Evolutionary conservation across 352 stramenopile genomes (phyloP).

Genomic region (Phytophthora quininea): DNA sequence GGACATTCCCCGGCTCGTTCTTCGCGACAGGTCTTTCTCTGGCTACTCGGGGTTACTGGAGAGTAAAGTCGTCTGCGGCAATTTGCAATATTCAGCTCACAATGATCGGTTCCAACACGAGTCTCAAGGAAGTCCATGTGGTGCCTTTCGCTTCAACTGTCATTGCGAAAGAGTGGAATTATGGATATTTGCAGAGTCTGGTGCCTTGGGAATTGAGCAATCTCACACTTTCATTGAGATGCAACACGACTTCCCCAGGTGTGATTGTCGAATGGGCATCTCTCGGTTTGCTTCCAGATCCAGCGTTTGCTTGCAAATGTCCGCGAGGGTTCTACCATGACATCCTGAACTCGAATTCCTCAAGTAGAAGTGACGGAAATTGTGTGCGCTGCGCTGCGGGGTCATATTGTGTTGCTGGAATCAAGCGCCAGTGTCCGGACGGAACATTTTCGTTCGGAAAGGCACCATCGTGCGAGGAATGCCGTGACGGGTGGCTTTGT

Average conservation of each 20-base stretch:
- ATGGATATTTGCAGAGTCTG: slow-evolving; percentile 34
- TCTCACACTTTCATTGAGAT: slow-evolving; percentile 42
- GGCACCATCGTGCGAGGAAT: slow-evolving; percentile 50
- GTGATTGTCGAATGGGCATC: slow-evolving; percentile 52
- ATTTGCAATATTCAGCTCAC: slow-evolving; percentile 35
- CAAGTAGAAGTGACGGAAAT: slow-evolving; percentile 7
- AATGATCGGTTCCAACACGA: slow-evolving; percentile 36
- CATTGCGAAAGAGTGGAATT: slow-evolving; percentile 37
- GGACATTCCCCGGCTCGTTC: slow-evolving; percentile 39
- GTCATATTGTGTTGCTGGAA: slow-evolving; percentile 62
- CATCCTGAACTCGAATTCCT: slow-evolving; percentile 5
- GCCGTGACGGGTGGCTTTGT: slow-evolving; percentile 71
- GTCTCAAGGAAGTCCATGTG: slow-evolving; percentile 8
- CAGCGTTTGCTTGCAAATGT: slow-evolving; percentile 57
- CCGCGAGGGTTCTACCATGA: slow-evolving; percentile 64
- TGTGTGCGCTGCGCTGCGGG: slow-evolving; percentile 64
- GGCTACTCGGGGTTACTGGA: slow-evolving; percentile 50
- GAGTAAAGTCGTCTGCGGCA: not conserved
- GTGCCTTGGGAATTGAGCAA: slow-evolving; percentile 49
- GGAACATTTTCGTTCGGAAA: slow-evolving; percentile 71
- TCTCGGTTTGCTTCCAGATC: slow-evolving; percentile 62
- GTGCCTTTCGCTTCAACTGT: slow-evolving; percentile 16
- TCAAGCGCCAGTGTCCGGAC: slow-evolving; percentile 50
- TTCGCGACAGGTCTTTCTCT: slow-evolving; percentile 52
- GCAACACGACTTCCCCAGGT: slow-evolving; percentile 43